These are phyloP conservation scores for Astragalus membranaceus DNA, from an alignment of 306 rosid species.

Conservation along the genomic window DNA sequence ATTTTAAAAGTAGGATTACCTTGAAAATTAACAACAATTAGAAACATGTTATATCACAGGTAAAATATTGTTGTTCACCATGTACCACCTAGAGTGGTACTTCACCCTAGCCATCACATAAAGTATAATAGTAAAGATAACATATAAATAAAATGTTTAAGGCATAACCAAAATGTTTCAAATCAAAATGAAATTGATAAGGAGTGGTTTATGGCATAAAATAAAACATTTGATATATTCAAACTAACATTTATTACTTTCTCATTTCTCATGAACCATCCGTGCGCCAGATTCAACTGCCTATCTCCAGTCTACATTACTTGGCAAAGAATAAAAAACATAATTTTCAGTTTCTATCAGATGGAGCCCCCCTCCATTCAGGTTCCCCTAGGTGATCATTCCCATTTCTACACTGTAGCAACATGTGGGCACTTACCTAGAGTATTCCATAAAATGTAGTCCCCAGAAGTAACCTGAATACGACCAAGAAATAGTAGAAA, in stretches of 20 bases:
- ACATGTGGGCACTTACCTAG: slow-evolving; percentile 78
- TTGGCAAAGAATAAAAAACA: not conserved
- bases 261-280: not conserved
- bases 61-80: not conserved
- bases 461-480: slow-evolving; percentile 69
- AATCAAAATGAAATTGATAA: not conserved
- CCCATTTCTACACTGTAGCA: slow-evolving; percentile 31
- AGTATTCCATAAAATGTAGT: slow-evolving; percentile 92
- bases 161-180: too few species aligned
- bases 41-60: not conserved
- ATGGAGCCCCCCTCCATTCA: slow-evolving; percentile 8
- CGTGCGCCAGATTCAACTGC: not conserved
- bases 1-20: too few species aligned
- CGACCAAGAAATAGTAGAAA: slow-evolving; percentile 4
- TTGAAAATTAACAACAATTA: too few species aligned
- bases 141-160: too few species aligned
- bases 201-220: not conserved
- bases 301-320: slow-evolving; percentile 14
- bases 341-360: slow-evolving; percentile 13
- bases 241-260: not conserved
- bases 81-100: not conserved
- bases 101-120: not conserved
- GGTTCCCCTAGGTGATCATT: slow-evolving; percentile 13
- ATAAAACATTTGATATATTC: not conserved
- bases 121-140: too few species aligned